Base-by-base conservation (phyloP, 2,329 filamentous ascomycete species). In the Epichloe glyceriae region DNA sequence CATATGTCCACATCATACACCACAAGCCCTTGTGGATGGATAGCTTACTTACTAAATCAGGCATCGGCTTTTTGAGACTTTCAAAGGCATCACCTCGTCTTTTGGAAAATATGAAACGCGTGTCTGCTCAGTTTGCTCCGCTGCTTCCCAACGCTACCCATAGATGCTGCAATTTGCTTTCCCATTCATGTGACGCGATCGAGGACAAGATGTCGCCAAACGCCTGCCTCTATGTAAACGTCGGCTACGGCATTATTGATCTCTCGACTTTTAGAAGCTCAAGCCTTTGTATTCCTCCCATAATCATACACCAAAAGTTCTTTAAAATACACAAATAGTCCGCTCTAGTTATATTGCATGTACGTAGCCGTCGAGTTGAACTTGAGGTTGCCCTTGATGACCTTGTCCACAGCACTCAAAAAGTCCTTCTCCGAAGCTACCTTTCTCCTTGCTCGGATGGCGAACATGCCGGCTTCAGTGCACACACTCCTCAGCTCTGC, bases 381-480 rank as follows among this genome's bases (percentile, higher is more conserved):
- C 81, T 98, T 98, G 67, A 95, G 76, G 71, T 97, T 96, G 61
- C 87, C 90, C 80, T 96, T 95, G 75, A 97, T 97, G 56, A 98
- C 93, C 82, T 98, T 98, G 76, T 98, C 93, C 54, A 98, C 93
- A 3, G 93, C 91, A 52, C 88, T 90, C 60, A 98, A 73, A 72
- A 98, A 98, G 71, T 98, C 93, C 79, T 98, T 97, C 77, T 98
- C 93, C 1, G 90, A 91, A 0, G 93, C 93, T 15, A 98, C 88
- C 86, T 98, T 98, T 72, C 93, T 84, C 67, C 93, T 76, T 38
- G 88, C 88, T 45, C 93, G 82, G 58, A 98, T 96, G 54, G 93
- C 93, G 64, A 95, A 98, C 91, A 98, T 97, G 58, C 93, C 93
- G 1, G 93, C 91, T 71, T 98, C 93, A 8, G 93, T 98, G 59